Evolutionary conservation across 106 monocot species (phyloP).

Genomic region (Allium fistulosum): DNA sequence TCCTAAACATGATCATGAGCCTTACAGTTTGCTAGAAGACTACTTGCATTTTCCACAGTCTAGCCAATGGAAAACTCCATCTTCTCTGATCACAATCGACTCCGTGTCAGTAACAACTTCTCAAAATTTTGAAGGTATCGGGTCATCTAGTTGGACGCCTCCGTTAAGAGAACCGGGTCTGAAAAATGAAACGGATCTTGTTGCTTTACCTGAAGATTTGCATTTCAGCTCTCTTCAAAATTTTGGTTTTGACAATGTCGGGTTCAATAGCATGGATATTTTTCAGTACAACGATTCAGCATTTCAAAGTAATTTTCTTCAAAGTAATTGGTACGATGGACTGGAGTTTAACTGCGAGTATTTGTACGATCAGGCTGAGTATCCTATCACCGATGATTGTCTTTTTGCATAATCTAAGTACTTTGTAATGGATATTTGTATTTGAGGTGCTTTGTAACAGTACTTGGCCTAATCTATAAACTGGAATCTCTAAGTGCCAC

Average conservation of each 20-base stretch:
- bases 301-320: slow-evolving; percentile 10
- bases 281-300: slow-evolving; percentile 28
- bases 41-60: slow-evolving; percentile 21
- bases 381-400: slow-evolving; percentile 37
- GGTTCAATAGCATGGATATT: slow-evolving; percentile 33
- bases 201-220: slow-evolving; percentile 47
- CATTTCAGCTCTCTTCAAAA: slow-evolving; percentile 32
- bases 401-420: slow-evolving; percentile 38
- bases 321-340: slow-evolving; percentile 49
- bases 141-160: slow-evolving; percentile 7
- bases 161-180: slow-evolving; percentile 24
- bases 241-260: slow-evolving; percentile 48
- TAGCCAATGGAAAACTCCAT: slow-evolving; percentile 13
- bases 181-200: slow-evolving; percentile 23
- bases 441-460: not conserved
- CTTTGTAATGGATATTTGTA: not conserved
- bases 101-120: slow-evolving; percentile 32
- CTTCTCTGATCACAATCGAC: slow-evolving; percentile 32
- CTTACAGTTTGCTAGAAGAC: slow-evolving; percentile 24
- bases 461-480: not conserved
- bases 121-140: slow-evolving; percentile 9
- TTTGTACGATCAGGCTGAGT: slow-evolving; percentile 40
- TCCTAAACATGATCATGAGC: slow-evolving; percentile 34
- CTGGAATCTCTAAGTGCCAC: not conserved
- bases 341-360: slow-evolving; percentile 39